Base-by-base conservation (phyloP, 2,329 filamentous ascomycete species). In the Colletotrichum aenigma region DNA sequence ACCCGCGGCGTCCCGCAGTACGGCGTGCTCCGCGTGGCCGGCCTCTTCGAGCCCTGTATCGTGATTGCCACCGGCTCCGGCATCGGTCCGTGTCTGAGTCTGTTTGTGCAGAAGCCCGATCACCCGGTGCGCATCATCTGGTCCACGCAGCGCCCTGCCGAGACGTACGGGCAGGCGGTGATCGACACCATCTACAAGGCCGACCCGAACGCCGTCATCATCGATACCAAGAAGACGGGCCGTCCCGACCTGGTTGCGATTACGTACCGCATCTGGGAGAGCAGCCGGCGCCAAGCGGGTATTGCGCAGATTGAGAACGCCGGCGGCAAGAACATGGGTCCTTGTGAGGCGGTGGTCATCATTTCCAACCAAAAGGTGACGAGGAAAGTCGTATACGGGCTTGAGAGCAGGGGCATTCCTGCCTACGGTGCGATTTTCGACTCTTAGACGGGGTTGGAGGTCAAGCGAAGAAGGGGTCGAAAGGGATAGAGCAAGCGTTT, bases 391-490 rank as follows among this genome's bases (percentile, higher is more conserved):
- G 93, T 95, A 1, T 94, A 92, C 81, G 92, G 89, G 10, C 84
- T 96, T 66, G 93, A 95, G 84, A 88, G 87, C 48, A 87, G 92
- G 71, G 93, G 93, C 0, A 83, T 95, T 9, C 88, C 91, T 4
- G 93, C 93, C 10, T 95, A 90, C 84, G 94, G 94, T 8, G 93
- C 94, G 10, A 94, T 96, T 79, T 96, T 93, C 85, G 94, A 96
- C 76, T 87, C 85, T 66, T 87, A 58, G 48, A 38, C 6, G 26
- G 12, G n/a, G 10, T 26, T 5, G 15, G 13, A 2, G 24, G 7
- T 15, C 13, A 13, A 18, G 4, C 26, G 60, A 24, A 4, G 30
- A 24, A 15, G 9, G 61, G 6, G 8, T 13, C 4, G 21, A 48
- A 48, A 48, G 43, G 43, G 43, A 21, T 48, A 21, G 6, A 48